A percentile compares a stretch with the other conserved stretches of the same genome.
Conservation (phyloP, 257 asterid species). For the Ilex aquifolium region DNA sequence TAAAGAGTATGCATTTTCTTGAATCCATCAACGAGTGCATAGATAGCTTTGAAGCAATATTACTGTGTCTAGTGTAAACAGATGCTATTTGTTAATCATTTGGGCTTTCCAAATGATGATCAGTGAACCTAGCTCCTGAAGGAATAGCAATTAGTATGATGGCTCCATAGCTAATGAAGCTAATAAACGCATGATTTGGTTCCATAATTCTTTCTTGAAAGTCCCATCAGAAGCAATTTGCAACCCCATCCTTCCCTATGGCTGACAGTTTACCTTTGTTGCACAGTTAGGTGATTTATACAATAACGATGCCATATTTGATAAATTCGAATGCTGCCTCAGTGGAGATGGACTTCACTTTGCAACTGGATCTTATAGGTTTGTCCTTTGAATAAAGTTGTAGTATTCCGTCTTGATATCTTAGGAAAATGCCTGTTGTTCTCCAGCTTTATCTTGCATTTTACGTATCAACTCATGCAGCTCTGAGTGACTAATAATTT, state of each 20-base stretch:
- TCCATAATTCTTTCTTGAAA: not conserved
- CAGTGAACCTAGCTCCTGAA: no score
- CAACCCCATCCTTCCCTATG: constrained; percentile 1
- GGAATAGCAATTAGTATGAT: no score
- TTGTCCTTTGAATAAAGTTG: constrained; percentile 13
- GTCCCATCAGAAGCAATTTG: not conserved
- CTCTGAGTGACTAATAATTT: not conserved
- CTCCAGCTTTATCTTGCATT: not conserved
- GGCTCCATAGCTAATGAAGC: no score
- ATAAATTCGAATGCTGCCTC: constrained; percentile 68
- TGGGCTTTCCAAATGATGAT: no score
- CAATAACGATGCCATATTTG: constrained; percentile 67
- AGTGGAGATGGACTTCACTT: constrained; percentile 57
- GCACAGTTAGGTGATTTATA: constrained; percentile 63
- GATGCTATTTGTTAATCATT: no score
- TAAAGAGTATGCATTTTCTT: no score
- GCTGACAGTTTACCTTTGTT: constrained; percentile 22
- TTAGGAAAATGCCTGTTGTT: not conserved
- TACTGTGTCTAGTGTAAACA: no score
- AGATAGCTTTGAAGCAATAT: no score
- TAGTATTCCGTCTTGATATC: not conserved
- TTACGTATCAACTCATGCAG: not conserved
- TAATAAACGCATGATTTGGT: not conserved
- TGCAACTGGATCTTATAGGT: constrained; percentile 84
- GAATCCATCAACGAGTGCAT: no score